Base-by-base conservation (phyloP, 148 eudicot genomes). In the Rhododendron vialii region DNA sequence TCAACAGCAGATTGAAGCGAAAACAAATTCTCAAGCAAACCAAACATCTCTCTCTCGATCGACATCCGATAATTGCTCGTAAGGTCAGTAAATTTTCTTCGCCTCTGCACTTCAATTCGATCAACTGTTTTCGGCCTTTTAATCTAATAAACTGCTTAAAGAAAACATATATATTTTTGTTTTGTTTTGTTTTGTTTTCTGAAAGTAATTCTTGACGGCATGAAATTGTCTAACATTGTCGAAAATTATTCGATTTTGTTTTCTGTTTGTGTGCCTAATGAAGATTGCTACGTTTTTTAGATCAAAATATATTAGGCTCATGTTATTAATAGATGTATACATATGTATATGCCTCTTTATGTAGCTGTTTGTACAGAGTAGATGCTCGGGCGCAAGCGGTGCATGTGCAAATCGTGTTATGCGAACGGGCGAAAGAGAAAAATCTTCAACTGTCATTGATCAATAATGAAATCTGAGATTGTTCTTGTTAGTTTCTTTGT, bases 51-150 rank as follows among this genome's bases (percentile, higher is more conserved):
- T 1, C 45, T 22, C 4, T 63, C 74, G 26, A 61, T 82, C 84
- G 67, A 20, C 17, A 76, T 24, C 51, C 22, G 43, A 24, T 4
- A 76, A 76, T 38, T 53, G 24, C 53, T 78, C 10, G 9, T 0
- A n/a, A 84, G 86, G 86, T 84, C 45, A 55, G 86, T n/a, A 33
- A 51, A 81, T 65, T 36, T 73, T 11, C 18, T 85, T 83, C 53
- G n/a, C 53, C 35, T 84, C 53, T 41, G 45, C 17, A 71, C 73
- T 51, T 71, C 80, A 14, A 11, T 84, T 26, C 74, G 45, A 73
- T 86, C 88, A 47, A 51, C 41, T 57, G 26, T 13, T 86, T 38
- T 69, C 80, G 12, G 51, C 53, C 51, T 51, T 53, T 38, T 10
- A 82, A 50, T 33, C 13, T 30, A 57, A 26, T 30, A 57, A 26